phyloP scores from a whole-genome alignment of 176 grass and related monocot species.

The Hyparrhenia diplandra region DNA sequence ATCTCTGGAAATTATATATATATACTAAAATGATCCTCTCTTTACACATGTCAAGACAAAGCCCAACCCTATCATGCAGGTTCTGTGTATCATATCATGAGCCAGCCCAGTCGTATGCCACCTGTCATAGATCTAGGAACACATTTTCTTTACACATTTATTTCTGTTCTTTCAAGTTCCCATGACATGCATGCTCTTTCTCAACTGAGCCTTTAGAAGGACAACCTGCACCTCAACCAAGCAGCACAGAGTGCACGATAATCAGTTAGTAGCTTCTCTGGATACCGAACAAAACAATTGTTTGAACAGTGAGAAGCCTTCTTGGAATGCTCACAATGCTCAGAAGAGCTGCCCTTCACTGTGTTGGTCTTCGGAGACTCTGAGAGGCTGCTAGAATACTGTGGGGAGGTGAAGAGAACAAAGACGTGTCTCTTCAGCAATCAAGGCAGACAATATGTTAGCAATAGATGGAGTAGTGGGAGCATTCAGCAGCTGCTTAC shows the following conservation, averaged over 20 bases:
- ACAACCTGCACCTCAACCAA: not conserved
- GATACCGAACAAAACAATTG: not conserved
- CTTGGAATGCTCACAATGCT: not conserved
- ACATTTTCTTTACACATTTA: not conserved
- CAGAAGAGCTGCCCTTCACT: not conserved
- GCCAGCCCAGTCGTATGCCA: not conserved
- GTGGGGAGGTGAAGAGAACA: not conserved
- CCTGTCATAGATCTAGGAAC: not conserved
- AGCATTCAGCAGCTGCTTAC: not conserved
- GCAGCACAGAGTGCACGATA: not conserved
- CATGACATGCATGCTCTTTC: not conserved
- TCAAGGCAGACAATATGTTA: not conserved
- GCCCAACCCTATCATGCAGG: not conserved
- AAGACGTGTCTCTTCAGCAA: not conserved
- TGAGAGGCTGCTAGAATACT: not conserved
- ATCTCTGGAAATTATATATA: not conserved
- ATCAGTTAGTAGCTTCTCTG: not conserved
- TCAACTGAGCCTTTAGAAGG: not conserved
- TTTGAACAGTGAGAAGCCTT: not conserved
- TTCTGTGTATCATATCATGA: constrained; percentile 9
- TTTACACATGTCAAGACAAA: constrained; percentile 3
- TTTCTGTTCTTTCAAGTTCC: not conserved
- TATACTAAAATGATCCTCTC: not conserved
- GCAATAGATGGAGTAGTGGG: not conserved
- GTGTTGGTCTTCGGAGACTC: not conserved